Evolutionary conservation across 768 basidiomycete genomes (phyloP).

Genomic region (Phlebiopsis gigantea): DNA sequence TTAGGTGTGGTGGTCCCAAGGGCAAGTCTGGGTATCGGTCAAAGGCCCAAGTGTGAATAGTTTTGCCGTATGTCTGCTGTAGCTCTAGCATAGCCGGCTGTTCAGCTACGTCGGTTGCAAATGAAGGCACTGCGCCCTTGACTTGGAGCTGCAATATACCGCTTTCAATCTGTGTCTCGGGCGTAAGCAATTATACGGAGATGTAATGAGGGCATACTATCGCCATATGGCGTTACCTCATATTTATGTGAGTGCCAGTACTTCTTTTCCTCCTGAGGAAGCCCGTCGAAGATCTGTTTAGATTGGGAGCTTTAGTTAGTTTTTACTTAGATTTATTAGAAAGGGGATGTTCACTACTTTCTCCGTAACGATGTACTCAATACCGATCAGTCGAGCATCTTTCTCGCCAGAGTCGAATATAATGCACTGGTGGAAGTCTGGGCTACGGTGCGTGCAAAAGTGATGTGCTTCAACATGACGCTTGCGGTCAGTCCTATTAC

Average conservation of each 20-base stretch:
- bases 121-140: slow-evolving; percentile 23
- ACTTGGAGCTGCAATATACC: slow-evolving; percentile 29
- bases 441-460: slow-evolving; percentile 35
- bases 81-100: slow-evolving; percentile 38
- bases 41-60: slow-evolving; percentile 33
- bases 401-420: slow-evolving; percentile 39
- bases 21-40: slow-evolving; percentile 37
- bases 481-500: slow-evolving; percentile 27
- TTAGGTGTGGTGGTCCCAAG: slow-evolving; percentile 40
- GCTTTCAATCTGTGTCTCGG: slow-evolving; percentile 25
- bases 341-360: slow-evolving; percentile 19
- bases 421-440: slow-evolving; percentile 39
- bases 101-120: slow-evolving; percentile 31
- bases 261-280: slow-evolving; percentile 41
- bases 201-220: not conserved
- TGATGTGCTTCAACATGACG: slow-evolving; percentile 40
- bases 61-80: slow-evolving; percentile 44
- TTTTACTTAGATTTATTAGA: not conserved
- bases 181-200: not conserved
- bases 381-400: slow-evolving; percentile 44
- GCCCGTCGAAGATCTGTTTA: slow-evolving; percentile 31
- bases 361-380: slow-evolving; percentile 47
- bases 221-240: slow-evolving; percentile 25
- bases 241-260: slow-evolving; percentile 53
- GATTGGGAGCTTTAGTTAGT: too few species aligned